These are phyloP conservation scores for Strobilomyces confusus DNA, from an alignment of 768 basidiomycete genomes.

Conservation along the genomic window DNA sequence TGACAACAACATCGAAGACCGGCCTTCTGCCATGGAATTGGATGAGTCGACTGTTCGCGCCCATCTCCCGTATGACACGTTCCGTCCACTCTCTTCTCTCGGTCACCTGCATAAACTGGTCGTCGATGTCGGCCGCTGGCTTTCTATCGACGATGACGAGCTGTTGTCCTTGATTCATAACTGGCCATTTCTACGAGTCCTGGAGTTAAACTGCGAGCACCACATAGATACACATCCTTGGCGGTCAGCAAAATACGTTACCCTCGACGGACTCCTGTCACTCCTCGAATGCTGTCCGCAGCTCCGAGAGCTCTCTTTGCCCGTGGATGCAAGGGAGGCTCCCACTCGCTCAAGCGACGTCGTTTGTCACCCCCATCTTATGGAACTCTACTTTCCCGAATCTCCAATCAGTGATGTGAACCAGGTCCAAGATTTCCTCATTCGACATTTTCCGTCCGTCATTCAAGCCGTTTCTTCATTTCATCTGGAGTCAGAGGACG, in stretches of 20 bases:
- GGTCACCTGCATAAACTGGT: not conserved
- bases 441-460: too few relatives aligned
- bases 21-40: not conserved
- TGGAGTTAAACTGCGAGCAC: not conserved
- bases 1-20: not conserved
- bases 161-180: not conserved
- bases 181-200: not conserved
- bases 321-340: not conserved
- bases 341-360: not conserved
- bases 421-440: too few relatives aligned
- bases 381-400: not conserved
- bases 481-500: too few relatives aligned
- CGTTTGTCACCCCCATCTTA: not conserved
- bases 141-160: not conserved
- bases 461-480: too few relatives aligned
- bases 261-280: not conserved
- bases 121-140: not conserved
- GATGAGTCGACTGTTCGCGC: not conserved
- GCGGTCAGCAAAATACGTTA: not conserved
- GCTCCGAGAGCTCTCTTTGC: not conserved
- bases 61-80: not conserved
- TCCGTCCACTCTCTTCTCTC: not conserved
- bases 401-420: not conserved
- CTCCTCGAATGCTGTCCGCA: not conserved
- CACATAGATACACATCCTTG: not conserved